Base-by-base conservation (phyloP, 495 filamentous ascomycete species). In the Penicillium paradoxum region DNA sequence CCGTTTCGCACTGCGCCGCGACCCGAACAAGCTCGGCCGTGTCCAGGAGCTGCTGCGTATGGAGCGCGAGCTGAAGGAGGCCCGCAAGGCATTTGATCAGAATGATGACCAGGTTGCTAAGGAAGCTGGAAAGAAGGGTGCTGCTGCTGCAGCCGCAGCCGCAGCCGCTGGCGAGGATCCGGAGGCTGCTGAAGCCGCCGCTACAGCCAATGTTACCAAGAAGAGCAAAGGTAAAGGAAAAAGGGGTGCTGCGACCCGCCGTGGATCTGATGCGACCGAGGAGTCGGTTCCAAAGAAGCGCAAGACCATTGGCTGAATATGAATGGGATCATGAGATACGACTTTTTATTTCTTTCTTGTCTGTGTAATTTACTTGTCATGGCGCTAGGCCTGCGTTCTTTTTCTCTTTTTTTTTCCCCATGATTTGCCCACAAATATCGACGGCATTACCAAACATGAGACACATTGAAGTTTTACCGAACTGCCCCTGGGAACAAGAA, bases 1-100 rank as follows among this genome's bases (percentile, higher is more conserved):
- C 76, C 88, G 91, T 63, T 97, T 93, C 63, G 88, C 88, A 27
- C 81, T 97, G 47, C 83, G 95, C 29, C 81, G 85, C 30, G 93
- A 97, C 61, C 83, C 88, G 19, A 74, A 80, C 58, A 91, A 93
- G 66, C 79, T 97, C 41, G 93, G 93, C 19, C 85, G 93, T 71
- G 88, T 97, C 50, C 83, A 90, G 73, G 90, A 95, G 68, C 76
- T 95, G 56, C 71, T 97, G 46, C 82, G 83, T 57, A 89, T 87
- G 79, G 86, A 91, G 54, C 83, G 85, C 62, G 81, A 85, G 49
- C 79, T 96, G 39, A 89, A 90, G 64, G 78, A 83, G 55, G 82
- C 86, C n/a, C 74, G 88, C 13, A 88, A 86, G 67, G 78, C 79
- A 13, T 83, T 92, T 45, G 80, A 86, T 65, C 70, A 68, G 56